A percentile compares a stretch with the other conserved stretches of the same genome.
Conservation (phyloP, 495 filamentous ascomycete species). For the Pyrenula aspistea region DNA sequence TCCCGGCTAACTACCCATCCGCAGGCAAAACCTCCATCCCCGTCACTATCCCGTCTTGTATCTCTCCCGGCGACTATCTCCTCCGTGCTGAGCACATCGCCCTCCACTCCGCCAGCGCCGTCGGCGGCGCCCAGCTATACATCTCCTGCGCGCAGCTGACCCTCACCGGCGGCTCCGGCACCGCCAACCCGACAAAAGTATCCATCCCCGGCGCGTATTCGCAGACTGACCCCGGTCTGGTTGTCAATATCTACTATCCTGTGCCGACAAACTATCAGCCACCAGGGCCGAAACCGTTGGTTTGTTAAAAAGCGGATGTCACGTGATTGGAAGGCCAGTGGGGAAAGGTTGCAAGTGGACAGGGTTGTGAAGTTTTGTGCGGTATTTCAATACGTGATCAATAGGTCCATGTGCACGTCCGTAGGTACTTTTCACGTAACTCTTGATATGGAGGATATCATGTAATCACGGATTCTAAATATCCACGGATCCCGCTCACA, state of each 20-base stretch:
- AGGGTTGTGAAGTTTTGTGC: too few species aligned
- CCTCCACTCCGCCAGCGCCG: conserved; percentile 27
- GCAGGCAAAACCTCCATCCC: not conserved
- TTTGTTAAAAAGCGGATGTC: too few species aligned
- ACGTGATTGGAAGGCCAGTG: too few species aligned
- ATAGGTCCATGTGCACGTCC: too few species aligned
- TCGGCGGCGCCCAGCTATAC: conserved; percentile 32
- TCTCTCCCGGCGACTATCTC: conserved; percentile 38
- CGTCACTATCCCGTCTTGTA: conserved; percentile 32
- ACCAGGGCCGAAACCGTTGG: too few species aligned
- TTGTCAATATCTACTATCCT: conserved; percentile 38
- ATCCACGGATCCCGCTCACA: too few species aligned
- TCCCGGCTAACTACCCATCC: too few species aligned
- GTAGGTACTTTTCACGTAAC: too few species aligned
- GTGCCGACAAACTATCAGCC: conserved; percentile 28
- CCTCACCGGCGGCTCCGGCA: conserved; percentile 21
- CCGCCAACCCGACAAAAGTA: conserved; percentile 20
- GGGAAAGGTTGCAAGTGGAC: too few species aligned
- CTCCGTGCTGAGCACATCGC: conserved; percentile 41
- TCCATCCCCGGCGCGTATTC: conserved; percentile 30
- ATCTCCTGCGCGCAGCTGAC: conserved; percentile 32
- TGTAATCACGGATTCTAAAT: too few species aligned
- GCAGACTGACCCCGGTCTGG: conserved; percentile 27
- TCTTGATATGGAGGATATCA: too few species aligned
- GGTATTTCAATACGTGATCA: too few species aligned